phyloP scores from a whole-genome alignment of 495 filamentous ascomycete species.

The Penicillium desertorum region DNA sequence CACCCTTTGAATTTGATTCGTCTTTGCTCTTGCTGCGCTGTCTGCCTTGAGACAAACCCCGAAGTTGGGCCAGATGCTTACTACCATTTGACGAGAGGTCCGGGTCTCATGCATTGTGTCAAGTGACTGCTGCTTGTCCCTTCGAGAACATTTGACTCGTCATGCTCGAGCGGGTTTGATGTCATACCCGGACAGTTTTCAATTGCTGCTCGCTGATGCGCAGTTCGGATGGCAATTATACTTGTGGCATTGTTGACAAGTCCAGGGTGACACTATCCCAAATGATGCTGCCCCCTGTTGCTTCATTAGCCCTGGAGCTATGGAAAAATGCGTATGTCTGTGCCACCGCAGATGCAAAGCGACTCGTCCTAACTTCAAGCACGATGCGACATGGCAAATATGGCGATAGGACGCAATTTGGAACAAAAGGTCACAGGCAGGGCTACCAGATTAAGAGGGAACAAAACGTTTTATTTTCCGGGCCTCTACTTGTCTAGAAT shows the following conservation, averaged over 20 bases:
- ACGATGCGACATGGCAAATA: neutral
- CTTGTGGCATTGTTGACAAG: neutral
- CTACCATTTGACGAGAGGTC: neutral
- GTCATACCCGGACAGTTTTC: neutral
- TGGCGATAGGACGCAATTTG: neutral
- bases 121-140: slow-evolving; percentile 3
- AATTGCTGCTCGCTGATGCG: neutral
- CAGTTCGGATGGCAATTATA: neutral
- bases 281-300: neutral
- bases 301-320: neutral
- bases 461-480: neutral
- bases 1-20: neutral
- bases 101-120: slow-evolving; percentile 3
- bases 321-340: neutral
- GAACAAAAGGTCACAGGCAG: neutral
- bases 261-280: neutral
- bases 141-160: slow-evolving; percentile 10
- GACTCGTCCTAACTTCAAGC: neutral
- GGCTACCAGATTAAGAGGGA: neutral
- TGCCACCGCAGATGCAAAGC: neutral
- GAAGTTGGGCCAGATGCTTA: neutral
- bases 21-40: neutral
- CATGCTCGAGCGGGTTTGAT: neutral
- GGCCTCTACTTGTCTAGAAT: neutral
- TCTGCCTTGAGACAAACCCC: neutral